Evolutionary conservation across 2,329 filamentous ascomycete genomes (phyloP).

Genomic region (Amylocarpus encephaloides): DNA sequence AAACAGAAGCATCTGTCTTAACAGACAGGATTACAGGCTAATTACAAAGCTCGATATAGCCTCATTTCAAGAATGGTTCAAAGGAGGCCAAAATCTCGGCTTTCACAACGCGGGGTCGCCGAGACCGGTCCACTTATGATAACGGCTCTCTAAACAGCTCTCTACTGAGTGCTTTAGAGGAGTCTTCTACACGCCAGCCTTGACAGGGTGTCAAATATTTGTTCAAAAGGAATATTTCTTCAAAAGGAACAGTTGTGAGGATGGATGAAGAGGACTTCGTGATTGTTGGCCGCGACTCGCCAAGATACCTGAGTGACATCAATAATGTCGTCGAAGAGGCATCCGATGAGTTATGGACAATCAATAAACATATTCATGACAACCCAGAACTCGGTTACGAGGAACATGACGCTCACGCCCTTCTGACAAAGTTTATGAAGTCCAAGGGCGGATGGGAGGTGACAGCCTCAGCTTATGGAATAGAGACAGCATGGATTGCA

Average conservation of each 20-base stretch:
- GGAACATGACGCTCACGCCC: conserved; percentile 44
- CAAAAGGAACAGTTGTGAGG: background rate
- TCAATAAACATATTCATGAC: conserved; percentile 32
- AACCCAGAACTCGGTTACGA: conserved; percentile 46
- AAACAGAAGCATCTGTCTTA: no score
- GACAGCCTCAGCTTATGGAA: conserved; percentile 43
- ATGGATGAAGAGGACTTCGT: background rate
- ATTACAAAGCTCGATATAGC: no score
- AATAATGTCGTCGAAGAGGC: background rate
- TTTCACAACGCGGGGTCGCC: background rate
- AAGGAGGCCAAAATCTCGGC: background rate
- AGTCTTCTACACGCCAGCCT: background rate
- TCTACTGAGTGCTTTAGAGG: no score
- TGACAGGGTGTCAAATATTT: background rate
- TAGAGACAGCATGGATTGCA: conserved; percentile 45
- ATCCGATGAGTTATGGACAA: background rate
- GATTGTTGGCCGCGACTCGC: background rate
- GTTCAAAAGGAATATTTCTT: background rate
- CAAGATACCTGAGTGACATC: background rate
- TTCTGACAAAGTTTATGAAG: conserved; percentile 29
- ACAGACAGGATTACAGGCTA: no score
- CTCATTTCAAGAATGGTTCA: no score
- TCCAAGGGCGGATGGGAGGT: background rate
- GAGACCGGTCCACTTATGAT: background rate
- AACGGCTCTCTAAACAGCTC: background rate